Conservation (phyloP, 257 asterid species). For the Scutellaria minor region DNA sequence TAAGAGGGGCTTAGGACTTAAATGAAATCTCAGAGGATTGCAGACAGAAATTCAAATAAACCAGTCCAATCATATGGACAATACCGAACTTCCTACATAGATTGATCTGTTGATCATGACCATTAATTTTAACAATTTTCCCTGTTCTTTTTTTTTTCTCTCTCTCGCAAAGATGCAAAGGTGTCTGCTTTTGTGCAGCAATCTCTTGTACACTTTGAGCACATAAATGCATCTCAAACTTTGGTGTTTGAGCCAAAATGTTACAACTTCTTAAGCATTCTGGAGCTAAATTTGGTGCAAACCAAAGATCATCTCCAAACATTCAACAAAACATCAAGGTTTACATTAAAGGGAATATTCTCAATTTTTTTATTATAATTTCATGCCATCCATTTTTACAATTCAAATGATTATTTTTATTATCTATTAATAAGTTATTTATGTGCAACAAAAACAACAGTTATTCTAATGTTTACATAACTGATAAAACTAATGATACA, state of each 20-base stretch:
- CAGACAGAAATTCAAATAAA: not conserved
- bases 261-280: not conserved
- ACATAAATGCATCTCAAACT: not conserved
- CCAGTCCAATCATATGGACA: not conserved
- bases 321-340: not conserved
- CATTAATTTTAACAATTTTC: not conserved
- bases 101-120: constrained; percentile 16
- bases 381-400: not conserved
- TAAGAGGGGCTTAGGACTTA: constrained; percentile 1
- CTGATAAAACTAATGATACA: not conserved
- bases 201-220: not conserved
- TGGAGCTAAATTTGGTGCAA: not conserved
- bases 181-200: not conserved
- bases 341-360: not conserved
- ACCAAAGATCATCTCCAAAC: not conserved
- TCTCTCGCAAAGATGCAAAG: not conserved
- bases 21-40: not conserved
- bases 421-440: too few relatives aligned
- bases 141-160: too few relatives aligned
- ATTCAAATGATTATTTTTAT: not conserved
- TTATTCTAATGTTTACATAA: not conserved
- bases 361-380: not conserved
- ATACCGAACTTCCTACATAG: not conserved
- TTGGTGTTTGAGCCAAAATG: not conserved
- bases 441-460: too few relatives aligned